phyloP scores from a whole-genome alignment of 148 eudicot genomes.

The Rhododendron griersonianum region DNA sequence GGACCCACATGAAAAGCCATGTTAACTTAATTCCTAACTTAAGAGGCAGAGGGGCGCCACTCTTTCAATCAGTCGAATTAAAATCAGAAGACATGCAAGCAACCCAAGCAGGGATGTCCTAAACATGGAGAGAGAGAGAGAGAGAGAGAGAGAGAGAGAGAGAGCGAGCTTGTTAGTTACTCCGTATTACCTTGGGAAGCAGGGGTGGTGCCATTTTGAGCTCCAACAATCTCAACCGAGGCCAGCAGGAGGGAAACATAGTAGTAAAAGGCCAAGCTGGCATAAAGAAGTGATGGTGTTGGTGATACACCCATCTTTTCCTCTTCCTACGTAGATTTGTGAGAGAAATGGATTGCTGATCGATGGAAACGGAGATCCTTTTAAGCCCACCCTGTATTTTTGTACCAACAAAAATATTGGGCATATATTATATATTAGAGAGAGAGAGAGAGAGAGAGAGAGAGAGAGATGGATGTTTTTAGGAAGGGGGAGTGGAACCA shows the following conservation, averaged over 20 bases:
- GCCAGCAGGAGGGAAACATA: not conserved
- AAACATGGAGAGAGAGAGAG: not conserved
- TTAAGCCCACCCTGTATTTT: too few relatives aligned
- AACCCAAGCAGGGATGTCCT: too few relatives aligned
- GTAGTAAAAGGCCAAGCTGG: not conserved
- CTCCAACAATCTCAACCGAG: not conserved
- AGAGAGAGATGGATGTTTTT: not conserved
- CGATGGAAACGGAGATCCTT: not conserved
- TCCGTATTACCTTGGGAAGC: not conserved
- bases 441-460: not conserved
- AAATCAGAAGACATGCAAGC: too few relatives aligned
- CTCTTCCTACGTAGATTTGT: not conserved
- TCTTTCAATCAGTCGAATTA: too few relatives aligned
- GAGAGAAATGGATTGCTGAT: not conserved
- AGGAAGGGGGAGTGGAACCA: too few relatives aligned
- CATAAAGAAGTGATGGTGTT: not conserved
- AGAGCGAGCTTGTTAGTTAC: too few relatives aligned
- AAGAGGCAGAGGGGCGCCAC: too few relatives aligned
- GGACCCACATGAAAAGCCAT: too few relatives aligned
- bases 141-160: not conserved
- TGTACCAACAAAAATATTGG: too few relatives aligned
- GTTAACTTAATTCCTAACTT: too few relatives aligned
- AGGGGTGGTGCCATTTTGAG: not conserved
- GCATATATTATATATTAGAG: not conserved
- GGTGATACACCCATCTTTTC: not conserved